phyloP scores from a whole-genome alignment of 371 early-diverging fungal genomes.

The Polyrhizophydium stewartii region DNA sequence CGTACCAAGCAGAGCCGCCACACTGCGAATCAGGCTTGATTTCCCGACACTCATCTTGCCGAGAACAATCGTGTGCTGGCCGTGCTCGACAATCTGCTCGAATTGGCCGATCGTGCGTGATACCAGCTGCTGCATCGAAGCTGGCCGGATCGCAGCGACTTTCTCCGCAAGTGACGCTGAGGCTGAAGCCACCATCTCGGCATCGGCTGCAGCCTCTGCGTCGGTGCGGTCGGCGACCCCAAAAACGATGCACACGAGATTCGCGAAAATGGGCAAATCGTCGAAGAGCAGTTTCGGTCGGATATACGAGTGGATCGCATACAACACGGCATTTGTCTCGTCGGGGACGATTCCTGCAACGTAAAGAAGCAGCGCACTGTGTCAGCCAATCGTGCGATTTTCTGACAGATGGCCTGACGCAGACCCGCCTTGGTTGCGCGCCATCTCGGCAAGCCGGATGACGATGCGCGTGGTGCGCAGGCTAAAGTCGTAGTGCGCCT shows the following conservation, averaged over 20 bases:
- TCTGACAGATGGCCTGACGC: background rate
- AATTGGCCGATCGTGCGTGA: background rate
- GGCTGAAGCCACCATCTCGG: too few relatives aligned
- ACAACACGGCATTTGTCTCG: background rate
- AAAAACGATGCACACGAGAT: slow-evolving; percentile 1
- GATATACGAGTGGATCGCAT: background rate
- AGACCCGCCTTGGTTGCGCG: background rate
- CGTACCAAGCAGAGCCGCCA: background rate
- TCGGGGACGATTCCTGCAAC: background rate
- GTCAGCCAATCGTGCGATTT: too few relatives aligned
- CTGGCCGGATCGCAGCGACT: background rate
- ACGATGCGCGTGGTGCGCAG: background rate
- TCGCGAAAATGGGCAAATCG: slow-evolving; percentile 4
- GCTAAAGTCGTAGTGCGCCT: slow-evolving; percentile 7
- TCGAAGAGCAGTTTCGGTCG: slow-evolving; percentile 4
- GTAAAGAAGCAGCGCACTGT: background rate
- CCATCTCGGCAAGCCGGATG: slow-evolving; percentile 2
- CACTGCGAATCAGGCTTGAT: slow-evolving; percentile 1
- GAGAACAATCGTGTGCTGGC: slow-evolving; percentile 5
- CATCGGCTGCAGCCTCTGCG: background rate
- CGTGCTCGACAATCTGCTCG: background rate
- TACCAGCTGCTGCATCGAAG: background rate
- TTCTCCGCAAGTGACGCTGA: background rate
- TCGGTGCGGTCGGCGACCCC: background rate
- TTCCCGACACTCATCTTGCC: slow-evolving; percentile 7